Percentiles rank a stretch among this genome's conserved stretches.
Conservation (phyloP, 2,329 filamentous ascomycete species). For the Westerdykella sp. region DNA sequence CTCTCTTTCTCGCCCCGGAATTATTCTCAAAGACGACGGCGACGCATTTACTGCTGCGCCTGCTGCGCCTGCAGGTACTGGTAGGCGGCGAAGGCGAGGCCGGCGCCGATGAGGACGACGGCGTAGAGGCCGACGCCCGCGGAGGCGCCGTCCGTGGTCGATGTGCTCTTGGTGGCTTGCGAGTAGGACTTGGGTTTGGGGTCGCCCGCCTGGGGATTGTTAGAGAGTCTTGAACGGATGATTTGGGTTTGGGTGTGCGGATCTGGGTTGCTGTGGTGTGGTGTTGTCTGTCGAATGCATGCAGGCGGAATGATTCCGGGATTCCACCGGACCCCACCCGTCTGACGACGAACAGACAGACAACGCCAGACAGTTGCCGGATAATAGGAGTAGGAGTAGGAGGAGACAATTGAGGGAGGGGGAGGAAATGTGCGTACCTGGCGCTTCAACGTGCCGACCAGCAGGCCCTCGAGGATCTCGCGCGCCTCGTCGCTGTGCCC, state of each 20-base stretch:
- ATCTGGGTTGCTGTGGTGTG: background rate
- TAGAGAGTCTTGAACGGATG: background rate
- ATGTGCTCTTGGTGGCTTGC: conserved; percentile 44
- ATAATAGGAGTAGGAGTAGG: too few relatives aligned
- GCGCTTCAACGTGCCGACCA: conserved; percentile 35
- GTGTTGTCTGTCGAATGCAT: background rate
- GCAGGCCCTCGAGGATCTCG: conserved; percentile 67
- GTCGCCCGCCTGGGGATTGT: conserved; percentile 57
- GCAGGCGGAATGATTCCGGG: too few relatives aligned
- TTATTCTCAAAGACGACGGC: background rate
- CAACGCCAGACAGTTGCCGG: background rate
- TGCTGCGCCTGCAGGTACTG: conserved; percentile 66
- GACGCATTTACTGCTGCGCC: conserved; percentile 2
- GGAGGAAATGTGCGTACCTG: conserved; percentile 20
- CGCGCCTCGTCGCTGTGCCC: conserved; percentile 98
- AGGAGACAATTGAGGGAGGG: background rate
- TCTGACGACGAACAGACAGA: background rate
- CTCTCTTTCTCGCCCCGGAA: too few relatives aligned
- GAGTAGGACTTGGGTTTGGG: conserved; percentile 60
- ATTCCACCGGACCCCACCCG: too few relatives aligned
- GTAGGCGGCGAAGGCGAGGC: conserved; percentile 73
- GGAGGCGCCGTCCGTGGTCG: conserved; percentile 47
- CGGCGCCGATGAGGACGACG: conserved; percentile 69
- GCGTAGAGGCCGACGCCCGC: conserved; percentile 77
- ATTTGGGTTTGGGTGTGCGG: conserved; percentile 1